These are phyloP conservation scores for Obelidium mucronatum DNA, from an alignment of 192 early-diverging fungal species.

Conservation along the genomic window DNA sequence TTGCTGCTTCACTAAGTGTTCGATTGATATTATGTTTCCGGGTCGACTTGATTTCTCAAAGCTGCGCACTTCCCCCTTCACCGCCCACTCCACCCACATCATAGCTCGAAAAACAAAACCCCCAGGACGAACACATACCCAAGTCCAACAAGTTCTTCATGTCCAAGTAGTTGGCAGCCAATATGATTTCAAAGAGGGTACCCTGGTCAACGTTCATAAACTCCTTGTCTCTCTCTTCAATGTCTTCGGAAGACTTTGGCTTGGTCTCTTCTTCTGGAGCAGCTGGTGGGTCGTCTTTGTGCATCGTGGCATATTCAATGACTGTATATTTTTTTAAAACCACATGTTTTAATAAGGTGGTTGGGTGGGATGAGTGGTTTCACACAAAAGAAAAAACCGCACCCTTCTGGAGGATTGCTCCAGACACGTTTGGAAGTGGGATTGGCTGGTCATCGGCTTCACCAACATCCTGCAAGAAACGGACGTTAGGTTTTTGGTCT, in stretches of 20 bases:
- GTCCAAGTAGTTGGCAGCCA: constrained; percentile 74
- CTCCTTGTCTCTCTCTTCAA: constrained; percentile 90
- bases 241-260: constrained; percentile 71
- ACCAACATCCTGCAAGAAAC: constrained; percentile 40
- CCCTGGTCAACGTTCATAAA: constrained; percentile 94
- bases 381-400: constrained; percentile 3
- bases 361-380: not conserved
- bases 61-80: not conserved
- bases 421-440: constrained; percentile 90
- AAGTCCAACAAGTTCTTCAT: constrained; percentile 67
- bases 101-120: not conserved
- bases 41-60: no score
- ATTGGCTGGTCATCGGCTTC: constrained; percentile 62
- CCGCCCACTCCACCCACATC: not conserved
- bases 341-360: not conserved
- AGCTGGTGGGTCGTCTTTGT: constrained; percentile 72
- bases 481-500: not conserved
- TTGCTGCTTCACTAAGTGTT: no score
- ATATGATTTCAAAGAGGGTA: constrained; percentile 89
- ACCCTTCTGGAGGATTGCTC: constrained; percentile 81
- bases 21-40: no score
- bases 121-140: constrained; percentile 40
- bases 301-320: constrained; percentile 89
- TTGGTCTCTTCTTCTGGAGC: constrained; percentile 68
- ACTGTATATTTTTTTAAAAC: constrained; percentile 50